Evolutionary conservation across 2,329 filamentous ascomycete genomes (phyloP).

Genomic region (Thielaviopsis punctulata): DNA sequence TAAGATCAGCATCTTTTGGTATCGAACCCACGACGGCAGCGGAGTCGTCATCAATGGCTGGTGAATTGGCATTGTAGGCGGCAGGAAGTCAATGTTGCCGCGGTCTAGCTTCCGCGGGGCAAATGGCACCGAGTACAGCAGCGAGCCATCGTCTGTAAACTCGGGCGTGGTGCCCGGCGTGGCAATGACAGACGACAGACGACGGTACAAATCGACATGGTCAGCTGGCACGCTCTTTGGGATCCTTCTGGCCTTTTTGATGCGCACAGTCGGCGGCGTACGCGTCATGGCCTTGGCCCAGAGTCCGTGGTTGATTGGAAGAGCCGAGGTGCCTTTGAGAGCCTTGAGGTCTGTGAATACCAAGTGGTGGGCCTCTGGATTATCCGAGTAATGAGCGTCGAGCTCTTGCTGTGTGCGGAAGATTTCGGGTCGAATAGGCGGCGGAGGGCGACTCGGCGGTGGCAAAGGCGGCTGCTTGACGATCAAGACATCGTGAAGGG

Average conservation of each 20-base stretch:
- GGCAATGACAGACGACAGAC: background rate
- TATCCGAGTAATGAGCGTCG: background rate
- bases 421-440: background rate
- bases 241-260: background rate
- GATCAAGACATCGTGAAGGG: background rate
- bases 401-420: background rate
- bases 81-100: conserved; percentile 3
- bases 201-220: background rate
- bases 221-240: background rate
- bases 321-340: background rate
- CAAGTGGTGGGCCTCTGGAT: background rate
- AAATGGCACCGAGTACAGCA: background rate
- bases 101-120: background rate
- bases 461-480: background rate
- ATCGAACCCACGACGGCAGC: conserved; percentile 2
- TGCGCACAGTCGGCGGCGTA: background rate
- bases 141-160: background rate
- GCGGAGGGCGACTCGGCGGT: background rate
- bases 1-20: background rate
- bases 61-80: background rate
- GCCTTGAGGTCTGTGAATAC: background rate
- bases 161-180: background rate
- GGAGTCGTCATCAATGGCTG: background rate
- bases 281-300: background rate
- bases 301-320: background rate